phyloP scores from a whole-genome alignment of 2,329 filamentous ascomycete species.

The Apiospora koreana region DNA sequence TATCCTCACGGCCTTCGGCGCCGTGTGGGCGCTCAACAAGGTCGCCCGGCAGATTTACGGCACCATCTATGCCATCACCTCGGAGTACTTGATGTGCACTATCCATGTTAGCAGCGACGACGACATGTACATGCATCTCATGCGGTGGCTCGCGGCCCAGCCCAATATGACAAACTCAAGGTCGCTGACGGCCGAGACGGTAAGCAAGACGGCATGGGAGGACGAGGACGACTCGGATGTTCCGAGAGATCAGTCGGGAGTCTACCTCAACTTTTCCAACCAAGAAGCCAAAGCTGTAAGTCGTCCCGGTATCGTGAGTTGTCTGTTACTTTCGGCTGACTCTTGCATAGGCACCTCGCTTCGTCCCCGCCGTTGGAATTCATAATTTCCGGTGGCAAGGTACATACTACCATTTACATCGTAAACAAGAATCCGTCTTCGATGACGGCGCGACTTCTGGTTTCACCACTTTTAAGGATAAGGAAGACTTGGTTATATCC shows the following conservation, averaged over 20 bases:
- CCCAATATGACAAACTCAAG: constrained; percentile 52
- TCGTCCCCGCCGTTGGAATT: constrained; percentile 53
- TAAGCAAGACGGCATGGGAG: constrained; percentile 55
- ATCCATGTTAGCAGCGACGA: constrained; percentile 57
- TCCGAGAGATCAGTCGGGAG: constrained; percentile 30
- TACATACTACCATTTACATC: constrained; percentile 49
- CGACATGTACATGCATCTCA: constrained; percentile 59
- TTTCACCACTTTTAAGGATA: constrained; percentile 45
- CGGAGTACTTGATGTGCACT: constrained; percentile 50
- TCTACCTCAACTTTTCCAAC: constrained; percentile 62
- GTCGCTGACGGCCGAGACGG: constrained; percentile 56
- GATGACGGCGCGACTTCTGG: constrained; percentile 35
- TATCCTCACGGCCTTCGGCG: constrained; percentile 45
- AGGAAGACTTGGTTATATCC: constrained; percentile 54
- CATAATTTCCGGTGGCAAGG: constrained; percentile 58
- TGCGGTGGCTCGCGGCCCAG: constrained; percentile 58
- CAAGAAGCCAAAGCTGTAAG: constrained; percentile 53
- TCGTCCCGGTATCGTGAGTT: constrained; percentile 9
- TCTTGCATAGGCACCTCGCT: constrained; percentile 45
- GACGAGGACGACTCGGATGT: constrained; percentile 35
- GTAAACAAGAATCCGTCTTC: constrained; percentile 46
- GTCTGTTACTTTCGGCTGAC: background rate
- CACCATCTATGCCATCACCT: constrained; percentile 38
- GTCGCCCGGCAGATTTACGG: constrained; percentile 38
- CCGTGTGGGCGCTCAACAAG: constrained; percentile 49